phyloP scores from a whole-genome alignment of 2,329 filamentous ascomycete species.

The Pseudogymnoascus sp. region DNA sequence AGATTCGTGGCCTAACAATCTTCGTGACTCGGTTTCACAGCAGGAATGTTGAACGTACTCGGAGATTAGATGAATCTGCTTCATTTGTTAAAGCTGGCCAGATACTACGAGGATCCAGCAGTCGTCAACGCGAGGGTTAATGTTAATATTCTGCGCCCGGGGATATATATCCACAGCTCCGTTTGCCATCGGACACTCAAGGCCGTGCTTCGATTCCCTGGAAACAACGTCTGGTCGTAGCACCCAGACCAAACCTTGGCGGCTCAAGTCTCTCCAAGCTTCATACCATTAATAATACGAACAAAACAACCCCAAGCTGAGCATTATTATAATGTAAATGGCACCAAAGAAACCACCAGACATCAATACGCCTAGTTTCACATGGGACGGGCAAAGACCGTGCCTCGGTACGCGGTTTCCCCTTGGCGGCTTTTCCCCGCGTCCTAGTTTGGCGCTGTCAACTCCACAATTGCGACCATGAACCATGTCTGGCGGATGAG shows the following conservation, averaged over 20 bases:
- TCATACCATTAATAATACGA: neutral
- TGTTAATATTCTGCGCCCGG: neutral
- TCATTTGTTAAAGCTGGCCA: neutral
- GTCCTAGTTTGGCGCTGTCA: slow-evolving; percentile 1
- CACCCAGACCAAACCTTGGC: neutral
- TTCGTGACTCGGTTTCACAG: too few species aligned
- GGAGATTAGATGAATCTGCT: neutral
- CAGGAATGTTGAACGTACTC: too few species aligned
- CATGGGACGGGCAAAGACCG: neutral
- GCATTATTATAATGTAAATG: neutral
- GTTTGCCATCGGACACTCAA: neutral
- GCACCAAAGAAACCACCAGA: neutral
- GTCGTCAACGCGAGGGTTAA: too few species aligned
- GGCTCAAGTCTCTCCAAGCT: neutral
- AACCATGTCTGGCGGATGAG: neutral
- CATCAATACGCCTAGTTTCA: neutral
- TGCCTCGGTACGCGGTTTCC: neutral
- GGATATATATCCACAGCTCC: neutral
- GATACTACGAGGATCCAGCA: neutral
- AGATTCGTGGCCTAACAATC: neutral
- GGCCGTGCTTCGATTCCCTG: neutral
- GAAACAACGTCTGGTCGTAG: neutral
- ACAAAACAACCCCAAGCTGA: neutral
- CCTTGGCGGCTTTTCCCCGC: neutral
- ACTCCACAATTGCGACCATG: neutral